Evolutionary conservation across 805 yeast species (phyloP), one percentile per base, ranked within the genome.

Genomic region (Kuraishia hungarica): DNA sequence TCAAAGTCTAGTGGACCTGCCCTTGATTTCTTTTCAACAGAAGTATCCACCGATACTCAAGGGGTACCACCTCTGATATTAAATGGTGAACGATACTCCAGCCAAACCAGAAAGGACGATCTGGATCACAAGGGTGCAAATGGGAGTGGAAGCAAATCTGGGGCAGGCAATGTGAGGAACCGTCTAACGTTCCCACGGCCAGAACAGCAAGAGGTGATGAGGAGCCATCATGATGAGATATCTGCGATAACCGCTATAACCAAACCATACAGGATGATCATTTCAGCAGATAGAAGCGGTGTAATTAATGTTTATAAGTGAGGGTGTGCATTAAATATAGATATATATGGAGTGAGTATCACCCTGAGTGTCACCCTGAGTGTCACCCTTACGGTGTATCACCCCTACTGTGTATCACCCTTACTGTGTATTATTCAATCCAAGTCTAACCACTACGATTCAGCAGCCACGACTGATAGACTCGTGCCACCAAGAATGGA

Each of bases 211-310:
- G 26, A 52, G 26, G 21, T 21, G 39, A 39, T 52, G 48, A 55
- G 17, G 53, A 55, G 52, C 39, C 86, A 82, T 56, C 76, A 72
- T 46, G 88, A 84, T 55, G 60, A 71, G 1, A 75, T 86, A 43
- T 74, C 74, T 2, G 84, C 72, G 47, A 68, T 84, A 2, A 76
- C 74, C 0, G 62, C 79, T 19, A 65, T 82, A 17, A 59, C 70
- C 17, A 63, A 67, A 10, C 89, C 89, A 0, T 78, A 76, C 56
- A 81, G 79, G 48, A 77, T 87, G 82, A 65, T 87, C 1, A 69
- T 88, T 2, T 75, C 87, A 2, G 89, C 72, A 2, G 96, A 88
- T 60, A 70, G 89, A 55, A 76, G 81, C 48, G 96, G 96, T 0
- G 72, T 71, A 1, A 72, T 89, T 35, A 82, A 82, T 63, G 78